Base-by-base conservation (phyloP, 2,329 filamentous ascomycete genomes). In the Botrytis hyacinthi region DNA sequence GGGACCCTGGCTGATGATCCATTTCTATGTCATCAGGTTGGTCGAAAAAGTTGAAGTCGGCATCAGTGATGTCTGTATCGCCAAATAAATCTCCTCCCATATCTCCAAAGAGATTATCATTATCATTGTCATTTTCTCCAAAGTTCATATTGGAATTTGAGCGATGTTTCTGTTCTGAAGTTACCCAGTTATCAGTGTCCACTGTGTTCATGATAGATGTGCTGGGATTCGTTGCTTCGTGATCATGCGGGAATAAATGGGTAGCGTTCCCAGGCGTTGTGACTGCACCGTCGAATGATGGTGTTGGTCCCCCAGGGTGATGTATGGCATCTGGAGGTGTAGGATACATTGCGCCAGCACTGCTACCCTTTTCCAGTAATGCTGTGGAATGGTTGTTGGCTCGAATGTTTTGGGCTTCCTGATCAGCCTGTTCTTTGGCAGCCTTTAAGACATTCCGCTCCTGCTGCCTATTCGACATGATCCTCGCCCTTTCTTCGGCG, bases 1-100 rank as follows among this genome's bases (percentile, higher is more conserved):
- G 51, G 10, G 71, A 72, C 2, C 29, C 40, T 42, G 71, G 42
- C 35, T 40, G 48, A 22, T 22, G 70, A 59, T 78, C 76, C 66
- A 77, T 72, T n/a, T 77, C 72, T 44, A 79, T 62, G 63, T 68
- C 79, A 74, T 81, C 83, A 74, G 85, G 85, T 75, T 92, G 90
- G 78, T 95, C 92, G 77, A 95, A 95, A 81, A 95, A 95, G 80
- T 88, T 93, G 80, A 95, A 95, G 79, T 96, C 93, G 9, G 90
- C 92, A 77, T 96, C 93, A 1, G 91, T 94, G n/a, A 95, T 86
- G 76, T 90, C 84, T 48, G 72, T 60, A 26, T 83, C 88, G n/a
- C 87, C 90, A 81, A 93, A 93, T 77, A 91, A 88, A 76, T 93
- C 91, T 14, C 87, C 88, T 20, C 90, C 90, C 76, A 92, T 85